A percentile compares a stretch with the other conserved stretches of the same genome.
phyloP scores from a whole-genome alignment of 2,329 filamentous ascomycete species.

The Beauveria bassiana region DNA sequence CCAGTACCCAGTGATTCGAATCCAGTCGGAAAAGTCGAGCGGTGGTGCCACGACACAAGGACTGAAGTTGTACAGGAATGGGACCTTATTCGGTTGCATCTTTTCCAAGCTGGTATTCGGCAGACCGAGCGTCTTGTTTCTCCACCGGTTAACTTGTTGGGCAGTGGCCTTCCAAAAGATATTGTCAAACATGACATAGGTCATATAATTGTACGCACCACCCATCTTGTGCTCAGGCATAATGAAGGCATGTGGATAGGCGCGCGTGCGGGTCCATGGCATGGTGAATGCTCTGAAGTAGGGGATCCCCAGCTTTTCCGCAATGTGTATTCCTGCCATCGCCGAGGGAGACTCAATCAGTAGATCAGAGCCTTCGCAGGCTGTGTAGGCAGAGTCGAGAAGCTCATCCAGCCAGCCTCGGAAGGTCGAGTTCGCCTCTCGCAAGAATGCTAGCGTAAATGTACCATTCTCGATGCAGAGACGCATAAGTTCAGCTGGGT shows the following conservation, averaged over 20 bases:
- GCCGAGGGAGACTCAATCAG: constrained; percentile 93
- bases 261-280: constrained; percentile 94
- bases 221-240: constrained; percentile 92
- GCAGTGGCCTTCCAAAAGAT: constrained; percentile 95
- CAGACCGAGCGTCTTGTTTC: constrained; percentile 69
- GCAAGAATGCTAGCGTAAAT: constrained; percentile 87
- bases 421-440: constrained; percentile 79
- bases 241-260: constrained; percentile 94
- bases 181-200: constrained; percentile 93
- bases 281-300: constrained; percentile 98
- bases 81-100: constrained; percentile 94
- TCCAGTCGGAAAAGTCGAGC: constrained; percentile 95
- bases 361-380: constrained; percentile 80
- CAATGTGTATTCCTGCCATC: constrained; percentile 97
- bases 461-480: constrained; percentile 96
- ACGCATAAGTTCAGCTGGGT: constrained; percentile 89
- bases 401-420: constrained; percentile 92
- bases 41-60: constrained; percentile 90
- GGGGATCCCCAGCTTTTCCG: constrained; percentile 83
- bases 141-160: constrained; percentile 87
- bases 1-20: constrained; percentile 96
- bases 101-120: constrained; percentile 79
- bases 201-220: constrained; percentile 89
- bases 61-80: constrained; percentile 96
- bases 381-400: constrained; percentile 69